Conservation (phyloP, 768 basidiomycete species). For the Rossbeevera mucosa region DNA sequence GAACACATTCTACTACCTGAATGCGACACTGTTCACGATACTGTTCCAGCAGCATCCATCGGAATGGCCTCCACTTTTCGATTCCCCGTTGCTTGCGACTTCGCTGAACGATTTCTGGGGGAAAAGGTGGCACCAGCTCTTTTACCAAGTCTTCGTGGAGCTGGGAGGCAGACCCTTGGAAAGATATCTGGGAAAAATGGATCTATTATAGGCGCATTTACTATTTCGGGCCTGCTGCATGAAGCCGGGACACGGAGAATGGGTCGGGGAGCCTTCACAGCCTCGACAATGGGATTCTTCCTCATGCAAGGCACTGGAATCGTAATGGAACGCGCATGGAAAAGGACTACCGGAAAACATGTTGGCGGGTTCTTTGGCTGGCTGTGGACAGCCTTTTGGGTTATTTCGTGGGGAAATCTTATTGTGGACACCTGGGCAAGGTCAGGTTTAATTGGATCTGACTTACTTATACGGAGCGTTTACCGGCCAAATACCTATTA, state of each 20-base stretch:
- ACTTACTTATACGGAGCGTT: conserved; percentile 5
- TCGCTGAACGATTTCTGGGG: conserved; percentile 64
- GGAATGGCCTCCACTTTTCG: conserved; percentile 63
- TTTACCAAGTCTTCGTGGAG: conserved; percentile 52
- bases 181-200: conserved; percentile 46
- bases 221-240: conserved; percentile 56
- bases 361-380: conserved; percentile 47
- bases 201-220: conserved; percentile 52
- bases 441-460: conserved; percentile 19
- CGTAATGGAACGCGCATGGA: conserved; percentile 48
- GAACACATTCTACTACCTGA: conserved; percentile 38
- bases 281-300: conserved; percentile 47
- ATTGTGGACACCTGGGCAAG: conserved; percentile 42
- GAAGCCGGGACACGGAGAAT: conserved; percentile 55
- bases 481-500: conserved; percentile 17
- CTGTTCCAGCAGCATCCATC: conserved; percentile 45
- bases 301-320: conserved; percentile 52
- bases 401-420: conserved; percentile 43
- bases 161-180: conserved; percentile 44
- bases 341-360: conserved; percentile 36
- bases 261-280: conserved; percentile 47
- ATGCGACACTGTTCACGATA: conserved; percentile 42
- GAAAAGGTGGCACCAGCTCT: conserved; percentile 62
- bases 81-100: conserved; percentile 51
- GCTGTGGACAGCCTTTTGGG: conserved; percentile 50